Base-by-base conservation (phyloP, 441 rosid species). In the Pelargonium myrrhifolium region DNA sequence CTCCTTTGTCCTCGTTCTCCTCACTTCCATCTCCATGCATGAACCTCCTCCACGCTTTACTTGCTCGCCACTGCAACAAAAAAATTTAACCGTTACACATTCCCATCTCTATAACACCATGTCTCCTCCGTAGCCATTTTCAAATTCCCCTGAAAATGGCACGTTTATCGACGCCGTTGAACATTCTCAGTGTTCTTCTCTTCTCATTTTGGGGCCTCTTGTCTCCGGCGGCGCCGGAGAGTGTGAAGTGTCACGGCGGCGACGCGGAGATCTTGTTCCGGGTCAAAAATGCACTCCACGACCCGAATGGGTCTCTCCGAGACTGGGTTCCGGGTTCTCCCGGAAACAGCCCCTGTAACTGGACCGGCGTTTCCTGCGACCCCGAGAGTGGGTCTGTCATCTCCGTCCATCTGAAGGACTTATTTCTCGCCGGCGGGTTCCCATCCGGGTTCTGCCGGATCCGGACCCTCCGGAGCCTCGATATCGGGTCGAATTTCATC, bases 401-500 rank as follows among this genome's bases (percentile, higher is more conserved):
- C 45, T 40, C 45, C 45, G 45, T 40, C 4, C 0, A 40, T 4
- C 45, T 40, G 10, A 40, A 7, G 10, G 11, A 10, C 1, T 40
- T 40, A 7, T 0, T 0, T 40, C 45, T 40, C 45, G 5, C 70
- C n/a, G 92, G 96, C 3, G 72, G 66, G 0, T 88, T 86, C 65
- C 94, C 96, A 0, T 67, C 68, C 35, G 85, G 82, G 3, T 83
- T 90, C 51, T 88, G 93, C 66, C 82, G 79, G 70, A 82, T 90
- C 65, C 79, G 65, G 72, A 83, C 92, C 0, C 90, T 90, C 43
- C 67, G 65, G 68, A 75, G 63, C 18, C 83, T 90, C 73, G 45
- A 69, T 26, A 81, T 90, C 1, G 69, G 73, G 0, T 10, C 37
- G 4, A 90, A 90, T 68, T 1, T 0, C 18, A 49, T 90, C 71